Base-by-base conservation (phyloP, 2,329 filamentous ascomycete species). In the Didymella sp. region DNA sequence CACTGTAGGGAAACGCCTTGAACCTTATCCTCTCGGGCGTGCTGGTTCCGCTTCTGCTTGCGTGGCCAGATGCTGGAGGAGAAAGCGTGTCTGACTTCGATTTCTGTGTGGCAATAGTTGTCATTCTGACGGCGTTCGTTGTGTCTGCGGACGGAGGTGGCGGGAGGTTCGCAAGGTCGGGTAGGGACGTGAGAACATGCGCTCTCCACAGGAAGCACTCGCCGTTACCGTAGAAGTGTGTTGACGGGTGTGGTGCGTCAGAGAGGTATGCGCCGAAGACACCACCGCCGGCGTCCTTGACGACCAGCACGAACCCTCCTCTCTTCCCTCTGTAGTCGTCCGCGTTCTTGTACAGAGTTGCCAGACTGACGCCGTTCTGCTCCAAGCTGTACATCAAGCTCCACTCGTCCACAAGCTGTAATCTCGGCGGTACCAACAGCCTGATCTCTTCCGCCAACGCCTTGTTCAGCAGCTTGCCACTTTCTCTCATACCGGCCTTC, bases 1-100 rank as follows among this genome's bases (percentile, higher is more conserved):
- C 95, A 54, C 90, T 96, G 72, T 97, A 98, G 0, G 94, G 93
- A 69, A 98, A 99, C 0, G 94, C 94, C 78, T 96, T 97, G 84
- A 99, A 99, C 19, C 95, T 87, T 65, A 98, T 91, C 24, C 87
- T 84, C 60, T 94, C 90, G 4, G 87, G 85, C 4, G 87, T 86
- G 24, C 82, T 84, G 1, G 84, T 77, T 2, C 82, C 78, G 64
- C 77, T 80, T 53, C 73, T 69, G 33, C 73, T 75, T 62, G 73
- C 56, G 60, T 72, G 62, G 50, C 64, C 66, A 19, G 68, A 72
- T 13, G 58, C 19, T 6, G 72, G 69, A 2, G 70, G 70, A 25
- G 71, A 74, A 21, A 76, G 56, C 11, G 67, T 59, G 35, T 64
- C 63, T 17, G 51, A 42, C 15, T 64, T 68, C 7, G 49, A 49